Conservation (phyloP, 2,329 filamentous ascomycete genomes). For the Talaromyces sp. region DNA sequence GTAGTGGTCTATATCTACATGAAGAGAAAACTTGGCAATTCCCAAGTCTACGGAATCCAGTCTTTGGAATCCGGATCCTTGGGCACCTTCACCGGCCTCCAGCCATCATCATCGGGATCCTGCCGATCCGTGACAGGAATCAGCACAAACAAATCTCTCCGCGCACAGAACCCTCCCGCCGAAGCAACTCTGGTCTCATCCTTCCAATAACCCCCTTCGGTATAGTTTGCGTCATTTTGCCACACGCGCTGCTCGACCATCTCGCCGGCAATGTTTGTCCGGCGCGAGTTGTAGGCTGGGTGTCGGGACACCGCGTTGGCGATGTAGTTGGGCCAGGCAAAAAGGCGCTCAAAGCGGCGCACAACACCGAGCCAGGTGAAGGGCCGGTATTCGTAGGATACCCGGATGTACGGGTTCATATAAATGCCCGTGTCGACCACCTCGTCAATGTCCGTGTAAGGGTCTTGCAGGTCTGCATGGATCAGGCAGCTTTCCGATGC, state of each 20-base stretch:
- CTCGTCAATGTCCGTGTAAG: constrained; percentile 24
- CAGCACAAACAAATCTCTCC: constrained; percentile 38
- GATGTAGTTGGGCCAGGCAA: constrained; percentile 55
- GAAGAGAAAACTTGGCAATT: too few species aligned
- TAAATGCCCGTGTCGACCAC: constrained; percentile 55
- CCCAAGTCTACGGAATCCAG: neutral
- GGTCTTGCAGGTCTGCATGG: constrained; percentile 44
- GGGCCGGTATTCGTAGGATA: constrained; percentile 58
- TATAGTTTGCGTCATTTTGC: constrained; percentile 25
- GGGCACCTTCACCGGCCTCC: constrained; percentile 24
- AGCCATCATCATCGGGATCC: constrained; percentile 38
- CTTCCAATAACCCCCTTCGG: constrained; percentile 34
- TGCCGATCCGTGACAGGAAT: constrained; percentile 30
- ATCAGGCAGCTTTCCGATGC: constrained; percentile 61
- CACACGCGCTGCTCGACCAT: constrained; percentile 36
- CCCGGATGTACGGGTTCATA: constrained; percentile 70
- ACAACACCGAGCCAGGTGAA: constrained; percentile 56
- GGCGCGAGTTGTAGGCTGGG: constrained; percentile 57
- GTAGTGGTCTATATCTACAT: too few species aligned
- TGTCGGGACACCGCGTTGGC: constrained; percentile 52
- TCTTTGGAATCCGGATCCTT: neutral
- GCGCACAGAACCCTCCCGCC: constrained; percentile 43
- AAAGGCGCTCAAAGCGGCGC: constrained; percentile 61
- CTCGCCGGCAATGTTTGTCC: constrained; percentile 55
- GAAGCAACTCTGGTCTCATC: constrained; percentile 32